Conservation (phyloP, 768 basidiomycete genomes). For the Myochromella boudieri region DNA sequence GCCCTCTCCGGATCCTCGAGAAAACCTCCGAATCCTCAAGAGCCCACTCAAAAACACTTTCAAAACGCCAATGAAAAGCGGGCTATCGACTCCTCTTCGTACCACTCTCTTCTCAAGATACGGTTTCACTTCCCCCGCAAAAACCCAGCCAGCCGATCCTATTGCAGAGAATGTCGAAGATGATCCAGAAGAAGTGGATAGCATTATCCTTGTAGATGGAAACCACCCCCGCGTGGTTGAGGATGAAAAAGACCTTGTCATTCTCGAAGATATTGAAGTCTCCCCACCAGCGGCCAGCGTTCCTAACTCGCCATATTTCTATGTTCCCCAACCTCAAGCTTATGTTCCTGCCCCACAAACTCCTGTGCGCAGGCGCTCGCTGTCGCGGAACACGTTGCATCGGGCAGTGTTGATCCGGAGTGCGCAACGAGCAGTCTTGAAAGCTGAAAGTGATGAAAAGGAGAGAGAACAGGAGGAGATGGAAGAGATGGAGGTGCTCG, state of each 20-base stretch:
- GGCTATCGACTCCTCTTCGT: constrained; percentile 7
- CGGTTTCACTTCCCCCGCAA: not conserved
- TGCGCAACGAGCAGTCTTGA: constrained; percentile 59
- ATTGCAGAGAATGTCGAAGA: constrained; percentile 8
- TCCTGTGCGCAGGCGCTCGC: constrained; percentile 34
- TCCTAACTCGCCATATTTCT: constrained; percentile 13
- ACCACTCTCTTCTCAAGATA: constrained; percentile 6
- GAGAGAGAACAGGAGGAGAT: constrained; percentile 49
- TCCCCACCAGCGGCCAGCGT: constrained; percentile 15
- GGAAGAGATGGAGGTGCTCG: constrained; percentile 52
- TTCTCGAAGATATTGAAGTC: constrained; percentile 64
- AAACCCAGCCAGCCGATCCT: constrained; percentile 13
- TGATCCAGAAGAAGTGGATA: constrained; percentile 42
- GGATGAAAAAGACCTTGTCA: constrained; percentile 69
- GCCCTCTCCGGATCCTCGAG: constrained; percentile 56
- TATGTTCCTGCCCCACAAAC: constrained; percentile 28
- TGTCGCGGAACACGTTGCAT: constrained; percentile 55
- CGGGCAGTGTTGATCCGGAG: constrained; percentile 70
- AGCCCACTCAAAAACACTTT: constrained; percentile 49
- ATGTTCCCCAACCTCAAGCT: constrained; percentile 16
- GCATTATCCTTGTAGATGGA: constrained; percentile 63
- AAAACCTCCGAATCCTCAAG: constrained; percentile 64
- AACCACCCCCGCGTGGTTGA: constrained; percentile 67
- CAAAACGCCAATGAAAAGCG: constrained; percentile 27
- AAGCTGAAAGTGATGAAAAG: constrained; percentile 49